Conservation (phyloP, 2,329 filamentous ascomycete species). For the Xylariaceae sp. region DNA sequence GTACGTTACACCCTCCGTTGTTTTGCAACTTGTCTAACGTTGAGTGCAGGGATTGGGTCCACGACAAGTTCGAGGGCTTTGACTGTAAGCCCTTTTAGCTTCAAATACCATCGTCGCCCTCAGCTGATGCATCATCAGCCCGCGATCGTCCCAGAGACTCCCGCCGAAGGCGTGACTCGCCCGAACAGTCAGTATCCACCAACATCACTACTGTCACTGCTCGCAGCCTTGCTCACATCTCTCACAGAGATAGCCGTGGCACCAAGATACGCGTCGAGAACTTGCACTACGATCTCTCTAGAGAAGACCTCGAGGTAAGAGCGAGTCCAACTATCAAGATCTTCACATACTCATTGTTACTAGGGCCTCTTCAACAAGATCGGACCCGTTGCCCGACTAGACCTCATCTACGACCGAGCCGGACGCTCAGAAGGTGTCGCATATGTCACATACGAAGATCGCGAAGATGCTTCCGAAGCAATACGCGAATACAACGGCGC, state of each 20-base stretch:
- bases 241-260: slow-evolving; percentile 50
- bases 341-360: slow-evolving; percentile 25
- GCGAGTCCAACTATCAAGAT: not conserved
- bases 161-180: slow-evolving; percentile 38
- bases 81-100: slow-evolving; percentile 44
- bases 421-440: slow-evolving; percentile 84
- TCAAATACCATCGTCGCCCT: not conserved
- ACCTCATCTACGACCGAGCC: slow-evolving; percentile 80
- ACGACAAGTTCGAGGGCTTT: slow-evolving; percentile 79
- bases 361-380: slow-evolving; percentile 81
- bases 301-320: slow-evolving; percentile 74
- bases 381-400: slow-evolving; percentile 66
- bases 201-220: slow-evolving; percentile 3
- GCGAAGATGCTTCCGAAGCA: slow-evolving; percentile 70
- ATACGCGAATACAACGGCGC: slow-evolving; percentile 82
- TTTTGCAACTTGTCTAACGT: not conserved
- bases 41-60: slow-evolving; percentile 77
- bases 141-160: slow-evolving; percentile 23
- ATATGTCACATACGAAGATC: slow-evolving; percentile 73
- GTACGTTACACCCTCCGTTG: slow-evolving; percentile 43
- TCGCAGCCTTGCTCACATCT: slow-evolving; percentile 9
- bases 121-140: slow-evolving; percentile 19
- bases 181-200: slow-evolving; percentile 26
- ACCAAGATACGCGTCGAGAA: slow-evolving; percentile 83
- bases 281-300: slow-evolving; percentile 85